phyloP scores from a whole-genome alignment of 2,329 filamentous ascomycete species.

The Trichophyton simii region DNA sequence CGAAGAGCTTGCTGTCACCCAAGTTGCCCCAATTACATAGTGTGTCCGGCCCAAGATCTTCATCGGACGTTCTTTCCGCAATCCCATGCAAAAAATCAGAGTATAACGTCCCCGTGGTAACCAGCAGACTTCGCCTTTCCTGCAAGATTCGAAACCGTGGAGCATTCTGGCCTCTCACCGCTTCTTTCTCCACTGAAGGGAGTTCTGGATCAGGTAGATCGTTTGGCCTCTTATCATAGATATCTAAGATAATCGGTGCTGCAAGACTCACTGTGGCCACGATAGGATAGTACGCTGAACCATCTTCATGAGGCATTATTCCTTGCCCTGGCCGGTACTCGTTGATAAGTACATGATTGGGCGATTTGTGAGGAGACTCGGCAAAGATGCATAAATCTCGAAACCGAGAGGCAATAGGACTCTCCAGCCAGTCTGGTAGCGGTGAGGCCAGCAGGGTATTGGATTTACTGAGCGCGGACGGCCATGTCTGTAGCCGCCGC shows the following conservation, averaged over 20 bases:
- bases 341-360: slow-evolving; percentile 90
- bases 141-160: slow-evolving; percentile 56
- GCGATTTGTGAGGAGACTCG: slow-evolving; percentile 57
- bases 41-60: slow-evolving; percentile 42
- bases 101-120: slow-evolving; percentile 45
- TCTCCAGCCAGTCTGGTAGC: slow-evolving; percentile 61
- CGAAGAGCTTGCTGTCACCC: slow-evolving; percentile 28
- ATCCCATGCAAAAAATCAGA: slow-evolving; percentile 49
- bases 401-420: slow-evolving; percentile 52
- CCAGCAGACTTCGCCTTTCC: slow-evolving; percentile 61
- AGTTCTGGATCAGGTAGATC: slow-evolving; percentile 29
- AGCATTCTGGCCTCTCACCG: slow-evolving; percentile 13
- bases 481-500: slow-evolving; percentile 81
- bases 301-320: slow-evolving; percentile 98
- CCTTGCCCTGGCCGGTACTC: slow-evolving; percentile 79
- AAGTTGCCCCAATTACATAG: slow-evolving; percentile 49
- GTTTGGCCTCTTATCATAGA: slow-evolving; percentile 50
- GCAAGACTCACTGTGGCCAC: slow-evolving; percentile 87
- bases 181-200: slow-evolving; percentile 19
- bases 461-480: slow-evolving; percentile 62
- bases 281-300: slow-evolving; percentile 69
- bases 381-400: slow-evolving; percentile 39
- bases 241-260: slow-evolving; percentile 61
- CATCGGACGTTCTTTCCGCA: slow-evolving; percentile 46
- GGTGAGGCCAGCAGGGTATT: slow-evolving; percentile 60